Base-by-base conservation (phyloP, 495 filamentous ascomycete species). In the Tuber brumale region DNA sequence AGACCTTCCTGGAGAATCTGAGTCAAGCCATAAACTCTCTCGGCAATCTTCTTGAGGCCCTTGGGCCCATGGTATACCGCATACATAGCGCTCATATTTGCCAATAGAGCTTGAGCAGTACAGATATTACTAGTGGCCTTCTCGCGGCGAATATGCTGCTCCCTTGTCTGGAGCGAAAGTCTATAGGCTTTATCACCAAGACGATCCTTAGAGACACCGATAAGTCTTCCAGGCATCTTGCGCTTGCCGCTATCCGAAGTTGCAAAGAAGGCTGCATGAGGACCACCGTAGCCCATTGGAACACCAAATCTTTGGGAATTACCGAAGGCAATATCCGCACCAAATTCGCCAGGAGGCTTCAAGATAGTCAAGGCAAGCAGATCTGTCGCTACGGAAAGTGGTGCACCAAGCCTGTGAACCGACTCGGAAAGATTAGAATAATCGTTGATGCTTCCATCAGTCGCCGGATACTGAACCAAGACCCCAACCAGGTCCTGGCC, bases 91-190 rank as follows among this genome's bases (percentile, higher is more conserved):
- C 90, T 96, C 93, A 98, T 97, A 84, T 99, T 99, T 31, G 95
- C 95, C 45, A 98, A 88, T 27, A 99, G 84, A 14, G 95, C 95
- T 84, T 99, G 95, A 10, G 95, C 95, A 35, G 95, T 99, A 85
- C 95, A 99, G 76, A 99, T 97, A 84, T 99, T 99, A 87, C 94
- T 97, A 9, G 95, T 99, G 2, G 95, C 95, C 88, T 99, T 99
- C 85, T 99, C 95, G 81, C 95, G 89, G 80, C 95, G 88, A 84
- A 99, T 99, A 83, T 99, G 95, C 85, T 99, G 95, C 85, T 99
- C 95, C 82, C 95, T 87, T 19, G 95, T 99, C 85, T 99, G 95
- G 69, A 99, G 85, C 37, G 95, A 92, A 82, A 99, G 85, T 82
- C 95, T 87, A 79, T 95, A 90, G n/a, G 95, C 95, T 21, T 88